phyloP scores from a whole-genome alignment of 345 rosid genomes.

The Aegle marmelos region DNA sequence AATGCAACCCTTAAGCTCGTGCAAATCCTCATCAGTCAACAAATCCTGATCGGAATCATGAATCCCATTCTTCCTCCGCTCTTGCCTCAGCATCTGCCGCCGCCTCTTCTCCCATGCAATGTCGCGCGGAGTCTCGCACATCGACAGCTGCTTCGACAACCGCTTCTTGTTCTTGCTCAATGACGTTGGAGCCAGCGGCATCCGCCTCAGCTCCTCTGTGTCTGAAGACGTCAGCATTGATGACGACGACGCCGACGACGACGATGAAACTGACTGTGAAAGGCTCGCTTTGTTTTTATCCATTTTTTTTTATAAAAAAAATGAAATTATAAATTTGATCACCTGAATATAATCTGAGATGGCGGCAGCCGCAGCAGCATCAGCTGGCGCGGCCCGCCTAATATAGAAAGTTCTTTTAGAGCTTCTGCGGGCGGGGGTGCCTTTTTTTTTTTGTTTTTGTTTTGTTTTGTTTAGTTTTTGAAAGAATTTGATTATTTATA shows the following conservation, averaged over 20 bases:
- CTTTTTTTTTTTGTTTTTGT: neutral
- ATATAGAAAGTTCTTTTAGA: conserved; percentile 4
- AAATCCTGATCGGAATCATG: conserved; percentile 36
- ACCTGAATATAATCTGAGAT: neutral
- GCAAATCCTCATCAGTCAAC: conserved; percentile 76
- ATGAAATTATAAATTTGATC: too few species aligned
- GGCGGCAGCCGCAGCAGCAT: conserved; percentile 23
- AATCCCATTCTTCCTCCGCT: conserved; percentile 26
- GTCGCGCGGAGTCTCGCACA: conserved; percentile 76
- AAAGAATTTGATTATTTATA: neutral
- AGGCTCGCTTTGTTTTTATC: neutral
- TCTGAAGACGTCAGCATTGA: conserved; percentile 18
- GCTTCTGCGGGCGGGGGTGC: conserved; percentile 1
- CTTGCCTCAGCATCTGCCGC: conserved; percentile 58
- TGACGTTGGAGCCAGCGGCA: conserved; percentile 40
- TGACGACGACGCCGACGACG: conserved; percentile 25
- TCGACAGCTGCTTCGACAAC: conserved; percentile 71
- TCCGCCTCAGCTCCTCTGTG: conserved; percentile 39
- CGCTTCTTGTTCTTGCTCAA: conserved; percentile 37
- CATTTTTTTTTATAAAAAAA: neutral
- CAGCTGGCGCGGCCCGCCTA: conserved; percentile 40
- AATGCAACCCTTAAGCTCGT: conserved; percentile 86
- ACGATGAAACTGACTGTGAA: neutral
- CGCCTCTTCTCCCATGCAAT: conserved; percentile 86
- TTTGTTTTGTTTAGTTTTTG: too few species aligned